A percentile compares a stretch with the other conserved stretches of the same genome.
These are phyloP conservation scores for Flaveria robusta DNA, from an alignment of 129 eudicot species.

Conservation along the genomic window DNA sequence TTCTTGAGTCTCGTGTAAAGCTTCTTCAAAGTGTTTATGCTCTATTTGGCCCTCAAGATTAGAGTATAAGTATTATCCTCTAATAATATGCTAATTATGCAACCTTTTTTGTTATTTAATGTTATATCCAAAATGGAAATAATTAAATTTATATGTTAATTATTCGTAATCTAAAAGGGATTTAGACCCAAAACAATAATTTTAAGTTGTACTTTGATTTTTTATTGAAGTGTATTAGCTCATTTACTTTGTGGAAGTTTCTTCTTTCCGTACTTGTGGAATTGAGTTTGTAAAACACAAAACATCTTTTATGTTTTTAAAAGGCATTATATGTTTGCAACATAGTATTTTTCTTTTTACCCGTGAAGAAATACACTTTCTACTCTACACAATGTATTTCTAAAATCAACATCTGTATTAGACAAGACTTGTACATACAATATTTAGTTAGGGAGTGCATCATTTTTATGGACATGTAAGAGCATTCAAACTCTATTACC, in stretches of 20 bases:
- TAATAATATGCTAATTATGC: conserved; percentile 8
- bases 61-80: background rate
- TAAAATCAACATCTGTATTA: too few relatives aligned
- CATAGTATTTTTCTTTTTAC: background rate
- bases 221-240: background rate
- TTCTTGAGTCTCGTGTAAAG: conserved; percentile 37
- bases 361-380: too few relatives aligned
- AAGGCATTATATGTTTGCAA: background rate
- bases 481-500: too few relatives aligned
- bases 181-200: background rate
- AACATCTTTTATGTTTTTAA: background rate
- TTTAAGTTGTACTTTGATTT: background rate
- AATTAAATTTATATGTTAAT: background rate
- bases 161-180: background rate
- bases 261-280: background rate
- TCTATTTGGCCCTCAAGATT: conserved; percentile 31
- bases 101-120: background rate
- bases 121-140: background rate
- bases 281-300: background rate
- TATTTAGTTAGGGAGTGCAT: too few relatives aligned
- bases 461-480: too few relatives aligned
- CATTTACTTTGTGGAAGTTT: background rate
- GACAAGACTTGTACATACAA: too few relatives aligned
- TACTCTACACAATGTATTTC: too few relatives aligned
- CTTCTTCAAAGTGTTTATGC: conserved; percentile 32